These are phyloP conservation scores for Smallanthus sonchifolius DNA, from an alignment of 129 eudicot genomes.

Conservation along the genomic window DNA sequence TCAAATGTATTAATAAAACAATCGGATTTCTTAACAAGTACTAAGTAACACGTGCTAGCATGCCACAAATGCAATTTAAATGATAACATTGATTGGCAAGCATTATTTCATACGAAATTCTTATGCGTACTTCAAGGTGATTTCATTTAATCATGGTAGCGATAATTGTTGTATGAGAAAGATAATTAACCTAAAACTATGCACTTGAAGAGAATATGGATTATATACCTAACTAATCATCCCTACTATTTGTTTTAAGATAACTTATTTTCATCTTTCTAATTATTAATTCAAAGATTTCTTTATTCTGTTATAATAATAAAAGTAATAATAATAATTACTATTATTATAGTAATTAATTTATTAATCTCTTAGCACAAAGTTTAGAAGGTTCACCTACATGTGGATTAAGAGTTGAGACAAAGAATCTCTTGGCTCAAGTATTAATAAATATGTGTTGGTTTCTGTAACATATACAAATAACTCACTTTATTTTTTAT, in stretches of 20 bases:
- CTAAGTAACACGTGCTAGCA: no score
- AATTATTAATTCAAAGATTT: background rate
- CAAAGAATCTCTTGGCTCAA: constrained; percentile 16
- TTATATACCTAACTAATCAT: background rate
- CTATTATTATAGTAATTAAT: no score
- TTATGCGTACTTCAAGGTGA: no score
- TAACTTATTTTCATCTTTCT: background rate
- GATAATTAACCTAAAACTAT: no score
- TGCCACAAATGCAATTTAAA: no score
- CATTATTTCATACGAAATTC: no score
- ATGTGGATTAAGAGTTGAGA: constrained; percentile 26
- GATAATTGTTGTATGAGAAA: no score
- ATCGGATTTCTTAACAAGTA: no score
- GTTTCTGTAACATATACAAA: background rate
- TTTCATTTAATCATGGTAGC: no score
- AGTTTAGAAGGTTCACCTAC: constrained; percentile 34
- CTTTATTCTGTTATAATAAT: background rate
- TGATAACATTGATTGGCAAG: no score
- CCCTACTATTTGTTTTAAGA: background rate
- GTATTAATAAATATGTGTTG: background rate
- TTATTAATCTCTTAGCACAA: background rate
- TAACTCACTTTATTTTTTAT: background rate
- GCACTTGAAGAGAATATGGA: background rate
- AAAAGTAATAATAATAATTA: background rate
- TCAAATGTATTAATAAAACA: no score